phyloP scores from a whole-genome alignment of 495 filamentous ascomycete genomes.

The Ramalina peruviana region DNA sequence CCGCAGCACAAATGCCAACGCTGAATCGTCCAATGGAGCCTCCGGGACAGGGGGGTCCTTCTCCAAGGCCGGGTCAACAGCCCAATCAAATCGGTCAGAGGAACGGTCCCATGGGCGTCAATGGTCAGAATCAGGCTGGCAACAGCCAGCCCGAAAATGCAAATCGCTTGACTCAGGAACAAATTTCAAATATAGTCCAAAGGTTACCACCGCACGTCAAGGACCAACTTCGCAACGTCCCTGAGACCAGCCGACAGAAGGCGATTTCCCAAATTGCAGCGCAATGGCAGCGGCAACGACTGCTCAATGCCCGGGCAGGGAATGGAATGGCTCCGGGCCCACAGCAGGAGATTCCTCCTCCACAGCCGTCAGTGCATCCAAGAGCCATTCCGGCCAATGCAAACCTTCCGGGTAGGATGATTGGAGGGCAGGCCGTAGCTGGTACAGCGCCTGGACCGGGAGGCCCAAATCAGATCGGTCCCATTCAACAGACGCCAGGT shows the following conservation, averaged over 20 bases:
- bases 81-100: constrained; percentile 21
- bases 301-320: constrained; percentile 13
- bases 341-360: too few species aligned
- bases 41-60: constrained; percentile 24
- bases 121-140: not conserved
- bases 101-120: not conserved
- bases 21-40: constrained; percentile 44
- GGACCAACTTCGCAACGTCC: constrained; percentile 4
- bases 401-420: too few species aligned
- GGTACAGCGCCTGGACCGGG: not conserved
- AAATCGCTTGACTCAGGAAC: constrained; percentile 25
- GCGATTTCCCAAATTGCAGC: not conserved
- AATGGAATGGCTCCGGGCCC: not conserved
- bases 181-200: not conserved
- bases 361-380: too few species aligned
- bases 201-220: constrained; percentile 4
- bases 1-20: constrained; percentile 39
- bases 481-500: not conserved
- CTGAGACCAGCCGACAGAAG: constrained; percentile 4
- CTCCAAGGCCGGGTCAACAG: constrained; percentile 11
- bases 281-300: constrained; percentile 17
- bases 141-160: not conserved
- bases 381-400: not conserved
- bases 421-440: not conserved
- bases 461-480: not conserved